Evolutionary conservation across 2,329 filamentous ascomycete genomes (phyloP), one percentile per base, ranked within the genome.

Genomic region (Aspergillus sp.): DNA sequence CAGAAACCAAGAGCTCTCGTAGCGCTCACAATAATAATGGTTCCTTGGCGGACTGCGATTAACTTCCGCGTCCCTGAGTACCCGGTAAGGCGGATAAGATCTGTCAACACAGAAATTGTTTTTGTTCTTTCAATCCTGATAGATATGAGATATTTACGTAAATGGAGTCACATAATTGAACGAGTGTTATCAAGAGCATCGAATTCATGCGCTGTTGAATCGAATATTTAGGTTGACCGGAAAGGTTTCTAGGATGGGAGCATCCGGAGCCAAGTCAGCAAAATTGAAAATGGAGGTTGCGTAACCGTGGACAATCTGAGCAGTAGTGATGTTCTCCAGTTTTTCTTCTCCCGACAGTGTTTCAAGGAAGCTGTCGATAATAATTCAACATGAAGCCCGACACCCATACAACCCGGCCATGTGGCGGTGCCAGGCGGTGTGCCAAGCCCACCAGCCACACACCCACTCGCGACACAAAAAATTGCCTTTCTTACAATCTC

Each of bases 401-500:
- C 9, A 11, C 27, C 8, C 9, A 30, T 30, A 9, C 27, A 46
- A 15, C 19, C 11, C 12, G 13, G 30, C 19, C 3, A 8, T 60
- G 60, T 58, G 51, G 51, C 57, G 39, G 51, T 51, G 49, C 49
- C 47, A 54, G 53, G 61, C 46, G 56, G 52, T 27, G 12, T 33
- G 62, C 60, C 59, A 64, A 62, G 54, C 17, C 41, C 41, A 55
- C 48, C 53, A 55, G 59, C 59, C 62, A 61, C 59, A 58, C 45
- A 39, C 52, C 48, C 45, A 46, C 62, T 61, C 62, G 62, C 60
- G 59, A 65, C 64, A 63, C 64, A 65, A 65, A 65, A 65, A 62
- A 50, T 54, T 53, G 51, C 27, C 42, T 52, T 54, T 54, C 50
- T 46, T 47, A 48, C 44, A 57, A 46, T 59, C 57, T 54, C 53